These are phyloP conservation scores for Telopea speciosissima DNA, from an alignment of 177 flowering plant species.

Conservation along the genomic window DNA sequence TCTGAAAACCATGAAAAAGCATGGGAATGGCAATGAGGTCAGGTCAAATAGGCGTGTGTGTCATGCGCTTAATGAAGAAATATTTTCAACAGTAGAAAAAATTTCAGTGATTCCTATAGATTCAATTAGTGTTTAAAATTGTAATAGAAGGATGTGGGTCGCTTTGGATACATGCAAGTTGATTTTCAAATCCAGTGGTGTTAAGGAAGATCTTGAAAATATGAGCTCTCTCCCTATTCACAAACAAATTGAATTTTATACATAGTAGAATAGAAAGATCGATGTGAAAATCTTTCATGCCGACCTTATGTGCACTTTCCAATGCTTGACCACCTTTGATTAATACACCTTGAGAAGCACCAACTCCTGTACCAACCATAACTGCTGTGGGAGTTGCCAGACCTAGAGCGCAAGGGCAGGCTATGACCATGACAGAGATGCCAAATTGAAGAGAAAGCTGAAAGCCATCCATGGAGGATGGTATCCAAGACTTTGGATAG, in stretches of 20 bases:
- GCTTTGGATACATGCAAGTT: background rate
- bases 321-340: conserved; percentile 89
- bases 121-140: background rate
- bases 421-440: conserved; percentile 87
- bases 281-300: conserved; percentile 1
- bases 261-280: background rate
- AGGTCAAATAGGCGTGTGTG: too few relatives aligned
- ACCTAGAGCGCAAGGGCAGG: conserved; percentile 94
- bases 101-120: background rate
- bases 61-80: background rate
- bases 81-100: background rate
- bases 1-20: background rate
- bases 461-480: conserved; percentile 74
- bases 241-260: background rate
- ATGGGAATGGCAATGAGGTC: background rate
- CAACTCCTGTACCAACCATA: conserved; percentile 94
- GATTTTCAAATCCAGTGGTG: background rate
- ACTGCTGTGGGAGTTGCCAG: conserved; percentile 92
- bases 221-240: background rate
- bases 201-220: background rate
- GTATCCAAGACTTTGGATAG: conserved; percentile 78
- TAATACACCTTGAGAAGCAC: conserved; percentile 80
- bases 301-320: conserved; percentile 79
- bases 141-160: background rate
- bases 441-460: conserved; percentile 91